These are phyloP conservation scores for Penicillium steckii DNA, from an alignment of 495 filamentous ascomycete species.

Conservation along the genomic window DNA sequence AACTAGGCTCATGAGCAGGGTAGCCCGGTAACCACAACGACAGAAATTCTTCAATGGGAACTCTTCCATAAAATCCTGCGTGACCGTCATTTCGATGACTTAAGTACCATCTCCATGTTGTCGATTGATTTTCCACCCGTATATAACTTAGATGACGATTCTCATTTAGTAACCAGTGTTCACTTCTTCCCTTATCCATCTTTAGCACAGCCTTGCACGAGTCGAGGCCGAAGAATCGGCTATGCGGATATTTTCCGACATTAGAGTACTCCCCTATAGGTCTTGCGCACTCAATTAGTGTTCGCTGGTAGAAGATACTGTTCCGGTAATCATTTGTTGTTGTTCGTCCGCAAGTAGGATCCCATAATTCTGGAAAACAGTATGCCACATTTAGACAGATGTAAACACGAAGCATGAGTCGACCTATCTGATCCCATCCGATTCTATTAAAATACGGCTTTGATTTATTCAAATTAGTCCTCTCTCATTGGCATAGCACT, in stretches of 20 bases:
- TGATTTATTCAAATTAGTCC: too few species aligned
- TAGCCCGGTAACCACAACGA: neutral
- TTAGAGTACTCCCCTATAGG: too few species aligned
- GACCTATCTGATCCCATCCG: neutral
- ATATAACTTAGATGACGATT: too few species aligned
- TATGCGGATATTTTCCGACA: neutral
- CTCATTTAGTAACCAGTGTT: too few species aligned
- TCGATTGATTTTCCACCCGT: too few species aligned
- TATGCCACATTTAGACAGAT: neutral
- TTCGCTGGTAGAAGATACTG: slow-evolving; percentile 17
- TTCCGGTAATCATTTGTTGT: slow-evolving; percentile 17
- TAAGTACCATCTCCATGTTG: neutral
- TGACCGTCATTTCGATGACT: neutral
- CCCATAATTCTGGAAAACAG: neutral
- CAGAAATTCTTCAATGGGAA: slow-evolving; percentile 13
- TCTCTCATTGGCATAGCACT: too few species aligned
- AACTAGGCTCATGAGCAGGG: neutral
- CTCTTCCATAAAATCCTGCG: slow-evolving; percentile 1
- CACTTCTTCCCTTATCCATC: neutral
- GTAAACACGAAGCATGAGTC: neutral
- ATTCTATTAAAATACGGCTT: neutral
- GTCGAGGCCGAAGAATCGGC: neutral
- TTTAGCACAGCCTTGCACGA: neutral
- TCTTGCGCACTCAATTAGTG: neutral
- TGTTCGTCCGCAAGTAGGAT: slow-evolving; percentile 2